Base-by-base conservation (phyloP, 352 stramenopile genomes). In the Globisporangium solare region DNA sequence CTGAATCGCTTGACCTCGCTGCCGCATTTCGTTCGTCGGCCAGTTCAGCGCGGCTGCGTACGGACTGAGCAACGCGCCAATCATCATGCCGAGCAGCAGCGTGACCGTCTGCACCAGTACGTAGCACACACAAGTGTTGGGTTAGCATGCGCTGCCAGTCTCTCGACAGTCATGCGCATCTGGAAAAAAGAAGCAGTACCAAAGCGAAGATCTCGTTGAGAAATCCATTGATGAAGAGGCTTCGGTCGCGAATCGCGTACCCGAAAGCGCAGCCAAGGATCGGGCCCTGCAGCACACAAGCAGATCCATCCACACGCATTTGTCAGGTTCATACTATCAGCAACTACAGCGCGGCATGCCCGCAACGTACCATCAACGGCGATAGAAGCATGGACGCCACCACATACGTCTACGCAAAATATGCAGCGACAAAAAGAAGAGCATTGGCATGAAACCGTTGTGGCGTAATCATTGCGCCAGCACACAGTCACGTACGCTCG, bases 371-470 rank as follows among this genome's bases (percentile, higher is more conserved):
- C 85, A 95, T 95, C 46, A 95, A 63, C 1, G 85, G 85, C 1
- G 83, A 93, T 10, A 95, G 59, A n/a, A 95, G 70, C 85, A 95
- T 95, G 0, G 85, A 95, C 11, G 85, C 85, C 15, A 95, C 85
- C 37, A 93, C 79, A 58, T 89, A 92, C 4, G 81, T 91, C 81
- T 93, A 51, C 22, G 39, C 20, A 55, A 40, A n/a, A n/a, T n/a
- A 63, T 4, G 53, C 13, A 65, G 0, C 42, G 13, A 27, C 10
- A 45, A 10, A 15, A 10, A 15, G n/a, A 43, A 43, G 6, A 53
- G 3, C 3, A 35, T 51, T 3, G 24, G 14, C 46, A 40, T 41
- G 40, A 12, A 20, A 15, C 18, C 11, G 3, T 42, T 39, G 47
- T 41, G n/a, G 18, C 2, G 12, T 14, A 32, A 37, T 31, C 21